phyloP scores from a whole-genome alignment of 371 early-diverging fungal genomes.

The Nematocida sp. region DNA sequence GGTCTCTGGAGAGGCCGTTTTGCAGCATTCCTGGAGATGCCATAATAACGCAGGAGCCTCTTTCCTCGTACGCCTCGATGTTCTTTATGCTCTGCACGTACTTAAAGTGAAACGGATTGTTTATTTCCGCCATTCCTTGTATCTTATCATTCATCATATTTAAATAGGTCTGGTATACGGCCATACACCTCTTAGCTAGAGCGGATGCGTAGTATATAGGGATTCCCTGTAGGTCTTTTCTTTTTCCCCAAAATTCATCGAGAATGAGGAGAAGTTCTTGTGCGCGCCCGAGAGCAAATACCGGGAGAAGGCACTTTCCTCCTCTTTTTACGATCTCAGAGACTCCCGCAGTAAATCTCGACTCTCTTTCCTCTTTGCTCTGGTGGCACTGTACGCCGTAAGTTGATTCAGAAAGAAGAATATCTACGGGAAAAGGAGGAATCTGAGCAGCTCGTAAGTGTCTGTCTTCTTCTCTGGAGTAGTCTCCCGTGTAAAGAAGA shows the following conservation, averaged over 20 bases:
- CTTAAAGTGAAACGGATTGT: slow-evolving; percentile 94
- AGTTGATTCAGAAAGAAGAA: slow-evolving; percentile 92
- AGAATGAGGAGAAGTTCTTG: slow-evolving; percentile 95
- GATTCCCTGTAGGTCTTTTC: slow-evolving; percentile 78
- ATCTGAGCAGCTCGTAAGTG: slow-evolving; percentile 96
- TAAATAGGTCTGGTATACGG: slow-evolving; percentile 95
- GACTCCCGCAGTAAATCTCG: slow-evolving; percentile 75
- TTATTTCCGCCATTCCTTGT: slow-evolving; percentile 78
- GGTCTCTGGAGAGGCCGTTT: slow-evolving; percentile 88
- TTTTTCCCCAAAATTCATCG: slow-evolving; percentile 94
- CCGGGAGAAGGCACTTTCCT: slow-evolving; percentile 93
- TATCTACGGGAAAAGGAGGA: slow-evolving; percentile 77
- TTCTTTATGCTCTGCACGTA: slow-evolving; percentile 80
- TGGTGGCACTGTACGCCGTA: slow-evolving; percentile 92
- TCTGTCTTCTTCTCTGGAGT: slow-evolving; percentile 96
- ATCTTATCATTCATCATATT: slow-evolving; percentile 98
- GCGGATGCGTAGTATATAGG: slow-evolving; percentile 96
- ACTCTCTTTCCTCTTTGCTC: slow-evolving; percentile 86
- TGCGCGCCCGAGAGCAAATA: slow-evolving; percentile 95
- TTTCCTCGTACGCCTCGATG: slow-evolving; percentile 85
- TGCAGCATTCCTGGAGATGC: slow-evolving; percentile 99
- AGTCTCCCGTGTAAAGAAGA: slow-evolving; percentile 96
- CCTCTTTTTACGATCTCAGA: slow-evolving; percentile 74
- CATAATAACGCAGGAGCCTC: slow-evolving; percentile 97
- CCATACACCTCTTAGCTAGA: slow-evolving; percentile 92